A percentile compares a stretch with the other conserved stretches of the same genome.
Evolutionary conservation across 2,329 filamentous ascomycete genomes (phyloP).

Genomic region (Nectriaceae sp.): DNA sequence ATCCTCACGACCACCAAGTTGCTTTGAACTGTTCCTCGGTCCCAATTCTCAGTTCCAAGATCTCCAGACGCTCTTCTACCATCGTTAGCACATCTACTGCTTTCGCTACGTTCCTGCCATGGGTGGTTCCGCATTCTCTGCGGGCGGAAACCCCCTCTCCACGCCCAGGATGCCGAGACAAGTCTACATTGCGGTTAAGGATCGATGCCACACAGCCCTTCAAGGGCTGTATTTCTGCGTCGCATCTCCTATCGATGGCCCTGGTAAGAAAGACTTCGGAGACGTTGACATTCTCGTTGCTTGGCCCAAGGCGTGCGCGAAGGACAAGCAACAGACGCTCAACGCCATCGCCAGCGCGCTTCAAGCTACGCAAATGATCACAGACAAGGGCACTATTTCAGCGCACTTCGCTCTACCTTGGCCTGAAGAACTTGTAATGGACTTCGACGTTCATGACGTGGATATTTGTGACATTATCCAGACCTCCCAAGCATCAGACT

Average conservation of each 20-base stretch:
- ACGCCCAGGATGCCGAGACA: conserved; percentile 66
- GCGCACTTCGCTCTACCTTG: conserved; percentile 58
- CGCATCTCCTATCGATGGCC: conserved; percentile 65
- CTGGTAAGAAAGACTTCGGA: conserved; percentile 67
- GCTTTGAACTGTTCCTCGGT: too few relatives aligned
- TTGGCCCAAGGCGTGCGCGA: conserved; percentile 24
- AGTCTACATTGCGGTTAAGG: conserved; percentile 57
- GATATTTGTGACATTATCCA: too few relatives aligned
- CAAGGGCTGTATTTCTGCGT: conserved; percentile 55
- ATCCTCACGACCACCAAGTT: too few relatives aligned
- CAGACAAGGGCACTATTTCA: conserved; percentile 25
- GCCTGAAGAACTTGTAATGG: conserved; percentile 36
- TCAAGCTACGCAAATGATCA: conserved; percentile 43
- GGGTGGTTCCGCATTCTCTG: conserved; percentile 66
- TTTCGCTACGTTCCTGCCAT: too few relatives aligned
- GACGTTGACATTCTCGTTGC: conserved; percentile 73
- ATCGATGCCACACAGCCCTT: conserved; percentile 48
- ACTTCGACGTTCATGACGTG: too few relatives aligned
- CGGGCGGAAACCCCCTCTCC: conserved; percentile 46
- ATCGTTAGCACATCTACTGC: too few relatives aligned
- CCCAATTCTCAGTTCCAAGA: too few relatives aligned
- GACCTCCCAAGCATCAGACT: too few relatives aligned
- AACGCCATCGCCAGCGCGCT: conserved; percentile 37
- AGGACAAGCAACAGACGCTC: conserved; percentile 30
- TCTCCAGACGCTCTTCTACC: too few relatives aligned